Evolutionary conservation across 2,329 filamentous ascomycete species (phyloP), one percentile per base, ranked within the genome.

Genomic region (Alternaria sp.): DNA sequence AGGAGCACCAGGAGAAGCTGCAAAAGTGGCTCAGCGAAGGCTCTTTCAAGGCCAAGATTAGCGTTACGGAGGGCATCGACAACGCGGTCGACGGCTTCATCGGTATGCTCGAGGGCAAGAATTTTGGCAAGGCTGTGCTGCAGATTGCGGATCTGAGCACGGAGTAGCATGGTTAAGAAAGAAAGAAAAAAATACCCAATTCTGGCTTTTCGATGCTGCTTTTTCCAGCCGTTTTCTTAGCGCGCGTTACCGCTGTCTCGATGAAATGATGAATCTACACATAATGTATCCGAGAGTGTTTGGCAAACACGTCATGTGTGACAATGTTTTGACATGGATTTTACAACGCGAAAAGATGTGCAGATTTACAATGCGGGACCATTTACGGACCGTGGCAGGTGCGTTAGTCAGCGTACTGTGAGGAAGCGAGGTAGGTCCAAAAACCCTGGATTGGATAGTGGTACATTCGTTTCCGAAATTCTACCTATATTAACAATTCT

Each of bases 81-180:
- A 88, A 91, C 61, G 89, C 88, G 1, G 81, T 86, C 5, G 85
- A 93, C 56, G 92, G 89, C 0, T 83, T 96, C 60, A 78, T 94
- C 11, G 90, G 87, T 11, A 88, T 96, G 81, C 83, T 95, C 54
- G 76, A 85, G 71, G 92, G 92, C 46, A 85, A 90, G 78, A 96
- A 96, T 81, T 91, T 93, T 78, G 92, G 92, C 67, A 96, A 96
- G 85, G 90, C 91, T 14, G 85, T 95, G 23, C 72, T 95, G 70
- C 90, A 91, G 82, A 86, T 89, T 68, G 74, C 76, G 33, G 73
- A 77, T 56, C 46, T 77, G 53, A 65, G 68, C 51, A 71, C 72
- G 66, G 73, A 76, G 37, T 61, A 51, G 34, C 44, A 8, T 24
- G 41, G n/a, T 46, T 17, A 17, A 17, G 17, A 17, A 17, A 17